Evolutionary conservation across 345 rosid genomes (phyloP).

Genomic region (Lepidium africanum): DNA sequence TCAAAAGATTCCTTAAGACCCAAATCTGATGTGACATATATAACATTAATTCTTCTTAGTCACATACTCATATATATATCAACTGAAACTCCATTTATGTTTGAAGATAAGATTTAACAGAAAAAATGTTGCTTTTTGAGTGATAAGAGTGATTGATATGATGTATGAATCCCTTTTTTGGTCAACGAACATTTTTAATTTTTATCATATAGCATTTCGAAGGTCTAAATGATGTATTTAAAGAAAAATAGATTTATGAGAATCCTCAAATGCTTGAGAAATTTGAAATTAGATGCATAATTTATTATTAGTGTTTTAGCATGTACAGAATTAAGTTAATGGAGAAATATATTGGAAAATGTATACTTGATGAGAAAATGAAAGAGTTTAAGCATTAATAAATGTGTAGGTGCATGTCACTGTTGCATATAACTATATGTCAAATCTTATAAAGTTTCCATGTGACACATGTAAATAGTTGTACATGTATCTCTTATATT

Average conservation of each 20-base stretch:
- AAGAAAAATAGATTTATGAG: neutral
- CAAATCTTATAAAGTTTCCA: conserved; percentile 12
- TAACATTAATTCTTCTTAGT: neutral
- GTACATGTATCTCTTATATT: neutral
- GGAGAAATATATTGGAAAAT: neutral
- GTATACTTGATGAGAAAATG: conserved; percentile 7
- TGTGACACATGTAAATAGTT: neutral
- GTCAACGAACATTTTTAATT: conserved; percentile 7
- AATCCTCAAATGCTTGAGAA: neutral
- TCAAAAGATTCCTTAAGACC: conserved; percentile 23
- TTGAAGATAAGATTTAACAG: conserved; percentile 10
- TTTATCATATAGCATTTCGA: too few species aligned
- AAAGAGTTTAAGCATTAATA: conserved; percentile 9
- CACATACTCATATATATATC: conserved; percentile 7
- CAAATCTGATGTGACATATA: conserved; percentile 26
- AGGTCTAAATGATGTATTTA: too few species aligned
- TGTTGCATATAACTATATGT: conserved; percentile 14
- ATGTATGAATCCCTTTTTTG: neutral
- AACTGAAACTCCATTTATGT: neutral
- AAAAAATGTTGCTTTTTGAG: neutral
- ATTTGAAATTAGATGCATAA: neutral
- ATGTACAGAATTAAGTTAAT: neutral
- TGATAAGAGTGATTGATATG: conserved; percentile 16
- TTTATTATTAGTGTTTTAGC: neutral
- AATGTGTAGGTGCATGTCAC: conserved; percentile 21